phyloP scores from a whole-genome alignment of 202 grass and related monocot genomes.

The Setaria italica region DNA sequence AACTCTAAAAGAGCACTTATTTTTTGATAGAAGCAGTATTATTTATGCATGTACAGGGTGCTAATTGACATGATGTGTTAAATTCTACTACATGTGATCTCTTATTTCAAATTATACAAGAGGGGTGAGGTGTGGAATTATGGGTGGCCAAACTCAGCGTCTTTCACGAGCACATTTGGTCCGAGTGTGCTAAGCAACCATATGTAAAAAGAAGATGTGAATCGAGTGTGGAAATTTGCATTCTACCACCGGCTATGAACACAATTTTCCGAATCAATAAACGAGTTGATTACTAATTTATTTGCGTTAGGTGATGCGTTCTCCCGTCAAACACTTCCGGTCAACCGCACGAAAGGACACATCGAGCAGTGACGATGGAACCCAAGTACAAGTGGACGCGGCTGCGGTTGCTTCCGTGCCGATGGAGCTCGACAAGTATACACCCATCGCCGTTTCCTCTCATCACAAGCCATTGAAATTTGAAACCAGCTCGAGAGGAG shows the following conservation, averaged over 20 bases:
- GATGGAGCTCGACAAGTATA: not conserved
- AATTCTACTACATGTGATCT: too few species aligned
- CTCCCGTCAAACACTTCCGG: not conserved
- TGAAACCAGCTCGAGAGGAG: not conserved
- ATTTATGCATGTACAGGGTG: too few species aligned
- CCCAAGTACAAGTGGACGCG: not conserved
- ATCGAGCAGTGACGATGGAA: not conserved
- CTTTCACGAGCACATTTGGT: too few species aligned
- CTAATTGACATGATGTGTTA: too few species aligned
- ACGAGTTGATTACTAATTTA: not conserved
- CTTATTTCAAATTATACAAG: too few species aligned
- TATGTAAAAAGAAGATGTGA: too few species aligned
- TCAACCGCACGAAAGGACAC: not conserved
- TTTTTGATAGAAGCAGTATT: too few species aligned
- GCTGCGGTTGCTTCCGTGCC: not conserved
- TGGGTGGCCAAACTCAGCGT: too few species aligned
- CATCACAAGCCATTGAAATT: not conserved
- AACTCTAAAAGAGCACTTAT: too few species aligned
- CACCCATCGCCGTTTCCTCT: not conserved
- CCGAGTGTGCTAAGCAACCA: too few species aligned
- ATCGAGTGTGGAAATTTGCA: too few species aligned
- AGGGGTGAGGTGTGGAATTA: too few species aligned
- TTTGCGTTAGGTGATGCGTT: not conserved
- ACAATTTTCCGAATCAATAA: not conserved
- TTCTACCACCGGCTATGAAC: not conserved